Evolutionary conservation across 768 basidiomycete genomes (phyloP).

Genomic region (Leccinum subgranulosum): DNA sequence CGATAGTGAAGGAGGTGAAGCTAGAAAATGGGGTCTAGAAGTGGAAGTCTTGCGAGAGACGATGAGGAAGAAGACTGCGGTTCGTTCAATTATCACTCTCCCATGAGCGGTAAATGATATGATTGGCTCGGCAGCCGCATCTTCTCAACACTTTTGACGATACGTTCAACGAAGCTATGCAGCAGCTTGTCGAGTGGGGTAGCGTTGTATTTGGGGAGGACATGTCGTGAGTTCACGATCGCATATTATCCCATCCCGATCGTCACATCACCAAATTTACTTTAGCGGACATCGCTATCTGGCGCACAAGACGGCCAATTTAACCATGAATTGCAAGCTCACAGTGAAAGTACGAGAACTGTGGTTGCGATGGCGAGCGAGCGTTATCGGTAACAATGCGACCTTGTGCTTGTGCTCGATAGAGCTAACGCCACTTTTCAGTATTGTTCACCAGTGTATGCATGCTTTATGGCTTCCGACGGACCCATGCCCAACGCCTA

Average conservation of each 20-base stretch:
- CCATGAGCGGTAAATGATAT: conserved; percentile 15
- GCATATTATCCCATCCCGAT: conserved; percentile 21
- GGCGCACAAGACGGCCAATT: conserved; percentile 66
- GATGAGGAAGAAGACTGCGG: conserved; percentile 57
- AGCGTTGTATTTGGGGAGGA: conserved; percentile 67
- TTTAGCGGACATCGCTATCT: conserved; percentile 69
- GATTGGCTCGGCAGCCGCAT: conserved; percentile 43
- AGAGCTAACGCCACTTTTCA: conserved; percentile 18
- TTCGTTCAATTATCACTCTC: conserved; percentile 31
- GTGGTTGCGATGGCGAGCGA: conserved; percentile 67
- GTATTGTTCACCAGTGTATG: conserved; percentile 27
- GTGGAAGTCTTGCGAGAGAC: conserved; percentile 53
- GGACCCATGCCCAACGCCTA: conserved; percentile 44
- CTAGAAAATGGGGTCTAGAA: conserved; percentile 72
- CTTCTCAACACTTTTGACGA: conserved; percentile 62
- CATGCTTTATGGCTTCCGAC: conserved; percentile 19
- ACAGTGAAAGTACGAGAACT: conserved; percentile 62
- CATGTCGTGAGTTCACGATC: conserved; percentile 49
- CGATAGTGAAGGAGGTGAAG: conserved; percentile 62
- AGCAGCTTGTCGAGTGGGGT: conserved; percentile 72
- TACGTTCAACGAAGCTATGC: conserved; percentile 75
- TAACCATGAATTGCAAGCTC: conserved; percentile 64
- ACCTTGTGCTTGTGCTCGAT: conserved; percentile 4
- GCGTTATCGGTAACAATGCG: conserved; percentile 53
- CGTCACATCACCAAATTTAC: conserved; percentile 18